Evolutionary conservation across 257 asterid species (phyloP), one percentile per base, ranked within the genome.

Genomic region (Petunia secreta): DNA sequence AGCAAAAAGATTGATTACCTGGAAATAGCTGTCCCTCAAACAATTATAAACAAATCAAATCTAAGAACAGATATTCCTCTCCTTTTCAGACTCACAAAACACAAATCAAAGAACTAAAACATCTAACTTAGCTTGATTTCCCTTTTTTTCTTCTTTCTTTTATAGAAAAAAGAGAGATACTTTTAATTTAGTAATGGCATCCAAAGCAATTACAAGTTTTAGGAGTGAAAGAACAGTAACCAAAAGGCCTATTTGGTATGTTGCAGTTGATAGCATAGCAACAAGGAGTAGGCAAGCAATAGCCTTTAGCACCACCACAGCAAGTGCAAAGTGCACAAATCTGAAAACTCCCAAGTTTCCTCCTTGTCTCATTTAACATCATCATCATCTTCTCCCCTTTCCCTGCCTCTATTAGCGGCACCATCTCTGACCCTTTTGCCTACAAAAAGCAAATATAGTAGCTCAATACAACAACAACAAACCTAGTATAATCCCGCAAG

Each of bases 231-330:
- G 98, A 90, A 57, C 98, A 93, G 85, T 79, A 90, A 1, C 98
- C 98, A 83, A 93, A 93, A 84, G 98, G 98, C 88, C 94, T 89
- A 87, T 93, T 89, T 75, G 98, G 98, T 43, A 93, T 93, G 86
- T 93, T 91, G 92, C 98, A 93, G 77, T 89, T 93, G 84, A 93
- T 91, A 48, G 96, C 93, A 84, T 91, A 92, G 89, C 98, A 93
- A 85, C 98, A 93, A 15, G 98, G 96, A 60, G 96, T 85, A 38
- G 96, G 89, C 80, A 90, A 52, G 68, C 98, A 93, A 81, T 85
- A 90, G 80, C 85, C 84, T 71, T 66, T 87, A 13, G 80, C 91
- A 34, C 86, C 90, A 25, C 87, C 95, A 82, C 98, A 93, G 85
- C 98, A 92, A 88, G 97, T 89, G 91, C 98, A 93, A 7, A 89